Evolutionary conservation across 2,329 filamentous ascomycete genomes (phyloP).

Genomic region (Geosmithia putterillii): DNA sequence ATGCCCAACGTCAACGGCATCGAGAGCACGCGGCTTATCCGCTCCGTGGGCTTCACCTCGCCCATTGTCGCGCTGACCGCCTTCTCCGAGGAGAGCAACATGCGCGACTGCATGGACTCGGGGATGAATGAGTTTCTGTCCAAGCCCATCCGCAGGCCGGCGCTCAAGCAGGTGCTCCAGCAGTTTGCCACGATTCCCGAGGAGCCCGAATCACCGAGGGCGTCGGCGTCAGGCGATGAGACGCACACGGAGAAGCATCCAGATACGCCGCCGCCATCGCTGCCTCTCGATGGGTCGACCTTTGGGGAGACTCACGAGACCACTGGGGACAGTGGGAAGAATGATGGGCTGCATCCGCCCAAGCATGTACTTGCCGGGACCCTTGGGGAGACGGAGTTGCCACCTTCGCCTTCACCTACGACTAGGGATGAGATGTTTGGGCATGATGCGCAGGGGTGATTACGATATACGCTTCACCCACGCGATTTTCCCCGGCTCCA

Average conservation of each 20-base stretch:
- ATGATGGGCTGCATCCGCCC: too few species aligned
- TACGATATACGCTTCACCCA: too few species aligned
- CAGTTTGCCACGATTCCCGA: slow-evolving; percentile 75
- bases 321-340: too few species aligned
- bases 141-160: slow-evolving; percentile 67
- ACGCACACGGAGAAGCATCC: neutral
- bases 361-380: neutral
- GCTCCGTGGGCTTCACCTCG: slow-evolving; percentile 73
- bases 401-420: neutral
- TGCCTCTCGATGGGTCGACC: too few species aligned
- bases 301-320: too few species aligned
- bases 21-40: slow-evolving; percentile 74
- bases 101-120: slow-evolving; percentile 73
- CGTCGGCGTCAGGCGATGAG: too few species aligned
- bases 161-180: slow-evolving; percentile 74
- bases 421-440: neutral
- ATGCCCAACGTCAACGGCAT: slow-evolving; percentile 92
- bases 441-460: neutral
- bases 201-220: slow-evolving; percentile 27
- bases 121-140: slow-evolving; percentile 86
- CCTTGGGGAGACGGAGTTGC: neutral
- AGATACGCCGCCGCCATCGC: too few species aligned
- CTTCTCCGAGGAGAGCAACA: slow-evolving; percentile 82
- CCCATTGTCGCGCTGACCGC: slow-evolving; percentile 87
- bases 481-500: too few species aligned